These are phyloP conservation scores for Microdochium nivale DNA, from an alignment of 2,329 filamentous ascomycete species.

Conservation along the genomic window DNA sequence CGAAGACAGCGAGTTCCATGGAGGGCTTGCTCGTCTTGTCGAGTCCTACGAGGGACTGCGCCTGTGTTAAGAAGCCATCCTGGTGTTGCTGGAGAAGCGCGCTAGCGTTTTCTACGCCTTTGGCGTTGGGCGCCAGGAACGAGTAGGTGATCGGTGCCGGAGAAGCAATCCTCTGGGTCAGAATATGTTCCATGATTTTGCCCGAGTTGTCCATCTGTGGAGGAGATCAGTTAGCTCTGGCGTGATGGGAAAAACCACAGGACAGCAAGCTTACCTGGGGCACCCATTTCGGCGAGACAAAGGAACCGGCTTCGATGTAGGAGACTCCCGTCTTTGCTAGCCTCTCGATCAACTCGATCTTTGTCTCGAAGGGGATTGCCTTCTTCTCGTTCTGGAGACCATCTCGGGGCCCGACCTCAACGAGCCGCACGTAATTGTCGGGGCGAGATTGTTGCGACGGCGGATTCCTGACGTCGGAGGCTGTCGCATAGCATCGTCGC, in stretches of 20 bases:
- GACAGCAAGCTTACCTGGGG: slow-evolving; percentile 43
- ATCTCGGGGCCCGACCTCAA: slow-evolving; percentile 62
- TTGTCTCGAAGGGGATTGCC: slow-evolving; percentile 48
- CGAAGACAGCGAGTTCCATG: slow-evolving; percentile 72
- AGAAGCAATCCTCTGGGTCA: slow-evolving; percentile 47
- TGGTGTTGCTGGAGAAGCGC: slow-evolving; percentile 43
- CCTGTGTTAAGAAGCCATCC: slow-evolving; percentile 40
- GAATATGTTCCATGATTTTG: slow-evolving; percentile 62
- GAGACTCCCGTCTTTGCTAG: slow-evolving; percentile 47
- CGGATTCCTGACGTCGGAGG: slow-evolving; percentile 16
- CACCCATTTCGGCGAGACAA: slow-evolving; percentile 59
- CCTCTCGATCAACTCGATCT: slow-evolving; percentile 52
- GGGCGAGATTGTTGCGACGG: slow-evolving; percentile 6
- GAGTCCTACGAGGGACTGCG: slow-evolving; percentile 29
- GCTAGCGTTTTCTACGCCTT: slow-evolving; percentile 59
- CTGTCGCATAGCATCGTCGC: slow-evolving; percentile 18
- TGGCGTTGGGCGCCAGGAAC: slow-evolving; percentile 71
- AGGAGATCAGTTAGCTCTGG: not conserved
- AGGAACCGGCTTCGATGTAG: slow-evolving; percentile 58
- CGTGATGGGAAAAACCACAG: not conserved
- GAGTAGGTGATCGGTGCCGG: slow-evolving; percentile 59
- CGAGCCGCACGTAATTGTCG: slow-evolving; percentile 33
- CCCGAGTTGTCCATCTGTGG: slow-evolving; percentile 71
- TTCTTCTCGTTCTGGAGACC: slow-evolving; percentile 61
- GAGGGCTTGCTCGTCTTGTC: slow-evolving; percentile 33